These are phyloP conservation scores for Macrolepiota fuliginosa DNA, from an alignment of 768 basidiomycete species.

Conservation along the genomic window DNA sequence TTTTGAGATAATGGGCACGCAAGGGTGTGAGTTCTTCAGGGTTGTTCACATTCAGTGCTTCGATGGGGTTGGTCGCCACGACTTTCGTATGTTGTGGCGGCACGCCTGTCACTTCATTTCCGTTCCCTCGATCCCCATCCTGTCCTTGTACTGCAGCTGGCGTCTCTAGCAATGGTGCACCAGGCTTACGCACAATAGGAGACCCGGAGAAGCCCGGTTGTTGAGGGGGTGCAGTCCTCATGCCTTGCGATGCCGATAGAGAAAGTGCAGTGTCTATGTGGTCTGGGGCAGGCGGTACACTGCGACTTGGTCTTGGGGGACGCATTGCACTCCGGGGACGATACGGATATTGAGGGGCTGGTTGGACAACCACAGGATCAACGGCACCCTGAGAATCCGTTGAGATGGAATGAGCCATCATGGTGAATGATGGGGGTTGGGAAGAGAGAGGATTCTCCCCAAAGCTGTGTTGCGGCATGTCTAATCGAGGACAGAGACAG, in stretches of 20 bases:
- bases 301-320: constrained; percentile 10
- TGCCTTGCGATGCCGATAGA: background rate
- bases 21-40: constrained; percentile 66
- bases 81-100: background rate
- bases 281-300: constrained; percentile 4
- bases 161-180: background rate
- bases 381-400: background rate
- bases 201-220: background rate
- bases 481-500: constrained; percentile 3
- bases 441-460: background rate
- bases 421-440: background rate
- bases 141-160: background rate
- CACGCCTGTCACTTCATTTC: background rate
- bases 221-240: background rate
- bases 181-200: background rate
- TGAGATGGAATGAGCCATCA: background rate
- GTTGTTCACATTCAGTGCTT: constrained; percentile 5
- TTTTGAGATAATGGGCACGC: constrained; percentile 98
- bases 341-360: constrained; percentile 7
- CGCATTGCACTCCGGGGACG: background rate
- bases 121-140: background rate
- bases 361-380: background rate
- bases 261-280: background rate
- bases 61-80: constrained; percentile 1
- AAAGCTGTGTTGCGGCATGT: background rate